Evolutionary conservation across 305 asterid genomes (phyloP).

Genomic region (Solanum hybrid): DNA sequence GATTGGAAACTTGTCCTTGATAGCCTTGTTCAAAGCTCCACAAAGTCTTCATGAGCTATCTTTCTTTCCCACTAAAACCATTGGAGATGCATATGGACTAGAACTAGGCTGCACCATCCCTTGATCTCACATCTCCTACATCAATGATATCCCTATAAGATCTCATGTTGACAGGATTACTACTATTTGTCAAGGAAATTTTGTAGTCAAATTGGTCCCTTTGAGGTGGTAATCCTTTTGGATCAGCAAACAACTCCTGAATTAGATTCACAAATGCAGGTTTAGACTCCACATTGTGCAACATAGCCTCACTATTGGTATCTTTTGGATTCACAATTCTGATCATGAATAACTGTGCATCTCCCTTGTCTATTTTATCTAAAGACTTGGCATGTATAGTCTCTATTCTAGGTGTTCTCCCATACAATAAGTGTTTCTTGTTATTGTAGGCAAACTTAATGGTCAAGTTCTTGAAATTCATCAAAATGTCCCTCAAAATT

Average conservation of each 20-base stretch:
- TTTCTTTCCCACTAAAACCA: background rate
- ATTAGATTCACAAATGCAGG: background rate
- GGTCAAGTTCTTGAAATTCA: background rate
- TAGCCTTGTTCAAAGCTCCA: background rate
- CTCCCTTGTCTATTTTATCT: background rate
- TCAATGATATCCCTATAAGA: background rate
- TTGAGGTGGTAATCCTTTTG: background rate
- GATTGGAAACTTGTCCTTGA: background rate
- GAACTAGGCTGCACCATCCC: background rate
- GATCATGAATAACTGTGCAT: background rate
- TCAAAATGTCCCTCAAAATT: background rate
- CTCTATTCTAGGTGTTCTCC: background rate
- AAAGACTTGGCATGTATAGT: background rate
- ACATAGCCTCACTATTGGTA: background rate
- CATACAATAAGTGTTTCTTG: background rate
- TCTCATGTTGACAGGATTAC: background rate
- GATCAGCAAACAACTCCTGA: background rate
- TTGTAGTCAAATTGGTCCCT: background rate
- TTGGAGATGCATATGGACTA: background rate
- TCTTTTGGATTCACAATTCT: background rate
- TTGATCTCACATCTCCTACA: background rate
- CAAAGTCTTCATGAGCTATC: background rate
- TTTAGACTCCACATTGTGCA: background rate
- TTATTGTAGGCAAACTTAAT: background rate
- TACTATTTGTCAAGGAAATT: background rate